Percentiles rank a stretch among this genome's conserved stretches.
These are phyloP conservation scores for Abrus pulchellus DNA, from an alignment of 306 rosid species.

Conservation along the genomic window DNA sequence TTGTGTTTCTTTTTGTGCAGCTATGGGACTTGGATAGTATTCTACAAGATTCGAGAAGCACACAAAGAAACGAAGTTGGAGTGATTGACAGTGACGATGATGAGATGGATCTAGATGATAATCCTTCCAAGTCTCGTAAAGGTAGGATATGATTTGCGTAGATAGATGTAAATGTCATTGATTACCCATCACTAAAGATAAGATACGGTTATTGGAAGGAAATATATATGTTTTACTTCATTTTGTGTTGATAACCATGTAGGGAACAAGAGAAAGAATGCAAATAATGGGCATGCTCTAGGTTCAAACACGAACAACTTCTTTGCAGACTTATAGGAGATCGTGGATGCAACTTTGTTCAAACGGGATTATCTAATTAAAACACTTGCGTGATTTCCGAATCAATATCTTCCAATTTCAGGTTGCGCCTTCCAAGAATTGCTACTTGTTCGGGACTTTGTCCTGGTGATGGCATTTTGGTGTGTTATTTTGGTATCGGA, in stretches of 20 bases:
- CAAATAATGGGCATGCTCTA: slow-evolving; percentile 46
- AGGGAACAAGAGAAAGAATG: slow-evolving; percentile 62
- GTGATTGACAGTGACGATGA: slow-evolving; percentile 55
- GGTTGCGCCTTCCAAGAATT: too few relatives aligned
- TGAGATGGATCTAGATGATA: slow-evolving; percentile 70
- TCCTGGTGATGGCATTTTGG: neutral
- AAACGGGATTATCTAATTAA: slow-evolving; percentile 1
- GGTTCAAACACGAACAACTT: slow-evolving; percentile 50
- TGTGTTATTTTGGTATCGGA: slow-evolving; percentile 1
- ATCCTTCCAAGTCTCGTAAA: slow-evolving; percentile 50
- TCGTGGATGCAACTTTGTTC: slow-evolving; percentile 21
- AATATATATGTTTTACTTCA: slow-evolving; percentile 14
- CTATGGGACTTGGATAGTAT: slow-evolving; percentile 80
- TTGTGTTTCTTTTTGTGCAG: slow-evolving; percentile 50
- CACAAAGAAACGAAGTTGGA: slow-evolving; percentile 49
- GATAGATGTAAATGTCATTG: slow-evolving; percentile 13
- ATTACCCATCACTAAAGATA: neutral
- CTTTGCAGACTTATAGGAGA: slow-evolving; percentile 67
- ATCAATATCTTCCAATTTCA: too few relatives aligned
- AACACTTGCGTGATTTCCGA: neutral
- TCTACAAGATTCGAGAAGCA: slow-evolving; percentile 58
- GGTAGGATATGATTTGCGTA: slow-evolving; percentile 49
- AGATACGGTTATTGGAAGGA: slow-evolving; percentile 27
- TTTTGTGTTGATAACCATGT: slow-evolving; percentile 45
- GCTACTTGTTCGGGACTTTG: too few relatives aligned